Percentiles rank a stretch among this genome's conserved stretches.
Conservation (phyloP, 192 early-diverging fungal species). For the Podila epigama region DNA sequence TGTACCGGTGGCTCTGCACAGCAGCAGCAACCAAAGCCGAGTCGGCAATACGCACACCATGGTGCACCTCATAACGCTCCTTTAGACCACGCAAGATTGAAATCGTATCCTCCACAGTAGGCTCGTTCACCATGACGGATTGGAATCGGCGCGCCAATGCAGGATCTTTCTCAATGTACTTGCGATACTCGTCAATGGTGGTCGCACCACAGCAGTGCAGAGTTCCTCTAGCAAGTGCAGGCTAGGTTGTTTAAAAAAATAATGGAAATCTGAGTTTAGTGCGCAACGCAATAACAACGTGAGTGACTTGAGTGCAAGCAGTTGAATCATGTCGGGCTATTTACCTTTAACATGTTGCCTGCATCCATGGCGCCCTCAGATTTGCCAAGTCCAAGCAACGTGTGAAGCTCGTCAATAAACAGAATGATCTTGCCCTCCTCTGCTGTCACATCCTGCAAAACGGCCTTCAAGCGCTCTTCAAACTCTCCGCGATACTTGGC, state of each 20-base stretch:
- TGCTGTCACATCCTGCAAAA: constrained; percentile 75
- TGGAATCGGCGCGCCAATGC: constrained; percentile 83
- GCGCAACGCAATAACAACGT: no score
- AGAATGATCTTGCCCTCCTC: constrained; percentile 78
- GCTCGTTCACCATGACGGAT: constrained; percentile 75
- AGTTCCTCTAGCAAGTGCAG: constrained; percentile 75
- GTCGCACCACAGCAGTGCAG: constrained; percentile 81
- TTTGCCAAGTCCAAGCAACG: constrained; percentile 76
- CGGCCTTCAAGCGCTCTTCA: constrained; percentile 79
- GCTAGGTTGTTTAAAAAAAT: no score
- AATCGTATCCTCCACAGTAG: constrained; percentile 72
- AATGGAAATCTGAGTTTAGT: no score
- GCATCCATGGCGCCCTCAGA: constrained; percentile 82
- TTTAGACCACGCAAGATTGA: constrained; percentile 81
- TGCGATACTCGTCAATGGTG: constrained; percentile 82
- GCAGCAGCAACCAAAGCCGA: constrained; percentile 76
- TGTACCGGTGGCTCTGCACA: constrained; percentile 76
- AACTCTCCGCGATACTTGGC: constrained; percentile 84
- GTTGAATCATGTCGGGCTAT: no score
- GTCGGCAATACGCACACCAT: constrained; percentile 81
- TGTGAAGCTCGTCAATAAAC: constrained; percentile 86
- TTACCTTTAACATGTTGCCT: constrained; percentile 77
- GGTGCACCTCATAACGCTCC: constrained; percentile 80
- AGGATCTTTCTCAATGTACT: constrained; percentile 78
- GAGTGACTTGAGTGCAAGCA: no score